Base-by-base conservation (phyloP, 495 filamentous ascomycete genomes). In the Penicillium pancosmium region DNA sequence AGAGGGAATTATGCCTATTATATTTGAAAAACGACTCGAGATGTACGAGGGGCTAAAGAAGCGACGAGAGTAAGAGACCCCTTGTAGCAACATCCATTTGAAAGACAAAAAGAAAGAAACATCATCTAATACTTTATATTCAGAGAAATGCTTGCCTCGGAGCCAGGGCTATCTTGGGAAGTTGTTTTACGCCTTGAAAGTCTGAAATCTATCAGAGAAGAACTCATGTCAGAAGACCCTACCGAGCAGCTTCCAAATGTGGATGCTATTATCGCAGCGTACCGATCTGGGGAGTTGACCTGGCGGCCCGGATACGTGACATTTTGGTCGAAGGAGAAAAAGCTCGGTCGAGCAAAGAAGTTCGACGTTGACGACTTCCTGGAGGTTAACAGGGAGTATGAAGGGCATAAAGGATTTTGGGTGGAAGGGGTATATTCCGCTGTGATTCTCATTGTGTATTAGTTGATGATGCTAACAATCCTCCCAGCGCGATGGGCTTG, bases 351-450 rank as follows among this genome's bases (percentile, higher is more conserved):
- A 6, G 2, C 43, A 21, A 19, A n/a, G 16, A 16, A 16, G n/a
- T 46, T 46, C 16, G 15, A 46, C 4, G 13, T 16, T 10, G 16
- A 46, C 4, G 15, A 46, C 3, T 46, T 23, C 16, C 16, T 46
- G 15, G 2, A 10, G 16, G 43, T 46, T 3, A 46, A 46, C 16
- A 46, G 16, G 18, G 2, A 19, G 4, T 8, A 46, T 11, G 16
- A 46, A 23, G 43, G 43, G 0, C 43, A 46, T 46, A n/a, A 23
- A 46, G 18, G 43, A 3, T 46, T 46, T 9, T 46, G 43, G 43
- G 82, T 25, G 84, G 72, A 23, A 91, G 69, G 11, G 88, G 43
- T 46, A 21, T 8, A 18, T 46, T 19, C 11, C 4, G 1, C 36
- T 40, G 12, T 5, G 12, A 40, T 15, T 40, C 36, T n/a, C 15